Conservation (phyloP, 306 rosid genomes). For the Medicago ruthenica region DNA sequence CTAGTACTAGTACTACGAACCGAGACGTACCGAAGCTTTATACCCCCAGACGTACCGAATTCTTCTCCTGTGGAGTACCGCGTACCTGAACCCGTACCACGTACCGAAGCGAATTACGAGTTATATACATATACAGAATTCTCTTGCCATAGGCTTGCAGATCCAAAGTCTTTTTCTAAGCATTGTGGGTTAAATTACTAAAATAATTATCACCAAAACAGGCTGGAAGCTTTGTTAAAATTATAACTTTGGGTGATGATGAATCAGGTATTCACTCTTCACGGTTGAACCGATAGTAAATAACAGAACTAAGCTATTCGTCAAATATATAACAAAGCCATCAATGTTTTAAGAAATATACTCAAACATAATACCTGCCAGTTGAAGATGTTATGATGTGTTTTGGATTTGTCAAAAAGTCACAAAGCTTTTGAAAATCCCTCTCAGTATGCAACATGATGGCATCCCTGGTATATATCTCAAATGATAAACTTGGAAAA, state of each 20-base stretch:
- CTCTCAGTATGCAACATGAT: constrained; percentile 52
- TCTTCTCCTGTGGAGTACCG: no score
- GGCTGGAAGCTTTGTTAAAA: constrained; percentile 10
- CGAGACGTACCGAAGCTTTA: no score
- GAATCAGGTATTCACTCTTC: not conserved
- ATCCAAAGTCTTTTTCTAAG: not conserved
- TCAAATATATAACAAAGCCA: constrained; percentile 3
- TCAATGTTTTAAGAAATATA: constrained; percentile 5
- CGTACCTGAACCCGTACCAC: no score
- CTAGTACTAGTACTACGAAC: no score
- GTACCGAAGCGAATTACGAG: no score
- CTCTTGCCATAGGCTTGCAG: not conserved
- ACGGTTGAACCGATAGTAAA: constrained; percentile 4
- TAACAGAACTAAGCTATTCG: not conserved
- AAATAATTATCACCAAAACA: not conserved
- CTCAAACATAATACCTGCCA: constrained; percentile 62
- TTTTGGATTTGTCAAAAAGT: constrained; percentile 63
- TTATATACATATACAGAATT: constrained; percentile 16
- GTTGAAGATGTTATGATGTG: constrained; percentile 61
- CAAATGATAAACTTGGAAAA: constrained; percentile 54
- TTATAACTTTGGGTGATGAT: not conserved
- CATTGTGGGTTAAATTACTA: constrained; percentile 27
- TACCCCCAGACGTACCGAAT: no score
- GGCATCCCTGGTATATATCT: constrained; percentile 58
- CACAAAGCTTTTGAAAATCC: constrained; percentile 49